phyloP scores from a whole-genome alignment of 2,329 filamentous ascomycete genomes.

The Neonectria sp. region DNA sequence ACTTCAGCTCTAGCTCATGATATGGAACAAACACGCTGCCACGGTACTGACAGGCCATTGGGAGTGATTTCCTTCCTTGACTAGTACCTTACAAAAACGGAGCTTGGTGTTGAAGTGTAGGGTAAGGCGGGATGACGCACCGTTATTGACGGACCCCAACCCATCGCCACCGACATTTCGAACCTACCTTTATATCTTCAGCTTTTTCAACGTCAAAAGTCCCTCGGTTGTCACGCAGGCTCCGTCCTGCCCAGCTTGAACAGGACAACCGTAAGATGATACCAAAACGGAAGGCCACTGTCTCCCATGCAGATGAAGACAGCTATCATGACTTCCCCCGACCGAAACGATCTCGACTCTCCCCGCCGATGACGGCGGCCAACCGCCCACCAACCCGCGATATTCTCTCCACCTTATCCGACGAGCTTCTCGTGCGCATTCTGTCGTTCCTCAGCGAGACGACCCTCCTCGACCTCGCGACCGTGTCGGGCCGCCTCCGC shows the following conservation, averaged over 20 bases:
- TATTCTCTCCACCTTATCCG: conserved; percentile 81
- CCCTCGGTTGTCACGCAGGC: conserved; percentile 26
- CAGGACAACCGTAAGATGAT: conserved; percentile 36
- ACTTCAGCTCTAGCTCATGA: neutral
- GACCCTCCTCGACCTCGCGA: conserved; percentile 73
- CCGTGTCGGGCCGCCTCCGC: conserved; percentile 83
- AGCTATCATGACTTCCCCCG: conserved; percentile 29
- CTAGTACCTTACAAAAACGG: neutral
- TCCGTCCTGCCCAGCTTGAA: conserved; percentile 29
- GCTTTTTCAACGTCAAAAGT: neutral
- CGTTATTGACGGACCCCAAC: conserved; percentile 20
- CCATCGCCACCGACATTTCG: conserved; percentile 46
- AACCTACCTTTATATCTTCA: conserved; percentile 19
- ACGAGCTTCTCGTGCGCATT: conserved; percentile 90
- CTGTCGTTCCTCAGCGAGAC: conserved; percentile 81
- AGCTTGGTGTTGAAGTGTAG: conserved; percentile 21
- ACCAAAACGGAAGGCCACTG: conserved; percentile 44
- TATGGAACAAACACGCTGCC: neutral
- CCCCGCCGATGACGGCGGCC: conserved; percentile 20
- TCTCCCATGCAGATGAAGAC: conserved; percentile 12
- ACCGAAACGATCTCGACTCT: conserved; percentile 43
- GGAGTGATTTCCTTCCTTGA: neutral
- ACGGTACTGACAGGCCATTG: neutral
- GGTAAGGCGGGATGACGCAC: conserved; percentile 34
- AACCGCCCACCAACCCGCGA: conserved; percentile 60